These are phyloP conservation scores for Aspergillus novoparasiticus DNA, from an alignment of 2,329 filamentous ascomycete species.

Conservation along the genomic window DNA sequence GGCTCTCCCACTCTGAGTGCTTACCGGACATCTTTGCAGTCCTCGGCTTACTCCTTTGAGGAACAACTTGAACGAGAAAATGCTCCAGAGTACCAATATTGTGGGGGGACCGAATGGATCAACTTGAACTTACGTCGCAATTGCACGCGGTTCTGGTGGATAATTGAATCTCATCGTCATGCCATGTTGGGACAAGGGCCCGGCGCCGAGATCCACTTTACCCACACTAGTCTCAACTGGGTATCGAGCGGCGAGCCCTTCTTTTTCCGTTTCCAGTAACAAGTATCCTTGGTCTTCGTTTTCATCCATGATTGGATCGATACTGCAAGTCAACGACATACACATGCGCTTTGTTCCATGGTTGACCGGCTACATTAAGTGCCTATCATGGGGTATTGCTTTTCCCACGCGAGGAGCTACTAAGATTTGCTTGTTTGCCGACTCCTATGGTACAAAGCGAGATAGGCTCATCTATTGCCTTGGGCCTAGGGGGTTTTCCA, in stretches of 20 bases:
- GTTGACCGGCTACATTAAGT: not conserved
- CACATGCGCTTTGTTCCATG: not conserved
- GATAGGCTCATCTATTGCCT: not conserved
- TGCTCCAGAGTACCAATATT: not conserved
- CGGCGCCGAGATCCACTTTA: not conserved
- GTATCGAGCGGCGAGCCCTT: constrained; percentile 11
- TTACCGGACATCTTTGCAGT: too few species aligned
- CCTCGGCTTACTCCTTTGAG: not conserved
- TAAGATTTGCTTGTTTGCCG: not conserved
- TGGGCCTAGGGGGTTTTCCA: not conserved
- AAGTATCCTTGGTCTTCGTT: constrained; percentile 16
- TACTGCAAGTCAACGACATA: not conserved
- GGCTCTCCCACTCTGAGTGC: not conserved
- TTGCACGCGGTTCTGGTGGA: not conserved
- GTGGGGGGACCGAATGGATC: not conserved
- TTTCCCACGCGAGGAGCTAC: not conserved
- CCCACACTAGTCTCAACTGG: not conserved
- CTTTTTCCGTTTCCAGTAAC: constrained; percentile 27
- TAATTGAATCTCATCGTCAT: constrained; percentile 17
- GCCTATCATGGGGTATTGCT: too few species aligned
- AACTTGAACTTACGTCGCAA: not conserved
- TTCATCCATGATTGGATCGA: constrained; percentile 8
- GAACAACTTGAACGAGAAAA: not conserved
- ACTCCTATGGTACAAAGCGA: not conserved
- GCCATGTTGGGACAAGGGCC: constrained; percentile 20